Percentiles rank a stretch among this genome's conserved stretches.
Evolutionary conservation across 805 yeast species (phyloP).

Genomic region (Wickerhamomyces ciferrii): DNA sequence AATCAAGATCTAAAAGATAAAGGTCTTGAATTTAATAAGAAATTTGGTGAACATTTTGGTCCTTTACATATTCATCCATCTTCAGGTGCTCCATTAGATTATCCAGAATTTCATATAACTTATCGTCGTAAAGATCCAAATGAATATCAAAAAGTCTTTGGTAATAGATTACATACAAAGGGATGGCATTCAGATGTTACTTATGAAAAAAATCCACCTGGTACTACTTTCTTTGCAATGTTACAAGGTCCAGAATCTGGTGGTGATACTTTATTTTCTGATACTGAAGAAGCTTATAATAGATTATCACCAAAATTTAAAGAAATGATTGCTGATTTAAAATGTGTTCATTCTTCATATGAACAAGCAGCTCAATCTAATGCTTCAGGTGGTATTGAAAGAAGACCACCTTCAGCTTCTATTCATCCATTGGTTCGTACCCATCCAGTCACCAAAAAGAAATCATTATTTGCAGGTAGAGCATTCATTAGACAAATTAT

Average conservation of each 20-base stretch:
- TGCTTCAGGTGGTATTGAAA: slow-evolving; percentile 57
- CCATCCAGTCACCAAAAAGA: slow-evolving; percentile 67
- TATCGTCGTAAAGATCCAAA: slow-evolving; percentile 40
- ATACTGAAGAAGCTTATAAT: slow-evolving; percentile 63
- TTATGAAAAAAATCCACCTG: slow-evolving; percentile 71
- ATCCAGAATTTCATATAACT: slow-evolving; percentile 58
- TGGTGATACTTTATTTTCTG: slow-evolving; percentile 80
- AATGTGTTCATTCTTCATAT: slow-evolving; percentile 64
- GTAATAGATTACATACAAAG: slow-evolving; percentile 16
- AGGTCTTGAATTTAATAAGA: slow-evolving; percentile 41
- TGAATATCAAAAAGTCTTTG: slow-evolving; percentile 24
- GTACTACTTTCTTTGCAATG: slow-evolving; percentile 60
- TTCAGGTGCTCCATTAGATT: slow-evolving; percentile 58
- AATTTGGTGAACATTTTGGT: slow-evolving; percentile 63
- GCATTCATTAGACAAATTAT: slow-evolving; percentile 62
- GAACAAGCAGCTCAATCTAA: slow-evolving; percentile 63
- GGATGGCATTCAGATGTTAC: slow-evolving; percentile 74
- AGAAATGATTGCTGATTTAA: slow-evolving; percentile 51
- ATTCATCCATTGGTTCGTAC: slow-evolving; percentile 67
- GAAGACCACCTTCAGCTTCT: slow-evolving; percentile 50
- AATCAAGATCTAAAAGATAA: slow-evolving; percentile 58
- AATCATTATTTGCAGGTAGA: slow-evolving; percentile 51
- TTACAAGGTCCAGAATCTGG: slow-evolving; percentile 59
- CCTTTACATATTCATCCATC: slow-evolving; percentile 71
- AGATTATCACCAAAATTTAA: slow-evolving; percentile 64